Base-by-base conservation (phyloP, 305 asterid genomes). In the Plantago lanceolata region DNA sequence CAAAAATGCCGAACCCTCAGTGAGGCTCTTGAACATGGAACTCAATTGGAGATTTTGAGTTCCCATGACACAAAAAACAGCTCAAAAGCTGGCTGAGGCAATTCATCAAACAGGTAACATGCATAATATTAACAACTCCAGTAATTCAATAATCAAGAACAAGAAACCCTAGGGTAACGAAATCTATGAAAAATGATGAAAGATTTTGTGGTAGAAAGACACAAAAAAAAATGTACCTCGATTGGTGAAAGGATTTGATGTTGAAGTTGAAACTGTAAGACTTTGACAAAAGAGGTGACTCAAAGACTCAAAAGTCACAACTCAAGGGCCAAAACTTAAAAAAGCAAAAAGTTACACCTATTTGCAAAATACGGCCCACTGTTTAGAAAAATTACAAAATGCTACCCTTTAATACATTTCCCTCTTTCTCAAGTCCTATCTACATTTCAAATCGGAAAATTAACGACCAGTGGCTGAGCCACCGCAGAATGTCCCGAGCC, bases 1-100 rank as follows among this genome's bases (percentile, higher is more conserved):
- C 56, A 18, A 65, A 37, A 69, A 21, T 26, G 72, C 14, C 21
- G 77, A 63, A 28, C 65, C 44, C 63, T 78, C 66, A 59, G 69
- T 44, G 75, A 70, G 24, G 20, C 48, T 69, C 44, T 75, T 79
- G 78, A 68, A 68, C 37, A 63, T 61, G 60, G 85, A 59, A 66
- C 48, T 78, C 19, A 75, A 57, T 63, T 71, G 78, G 59, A 82
- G 64, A 63, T 67, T 69, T 66, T 66, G 85, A 68, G 80, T 64
- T 64, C 81, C 82, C 86, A 77, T 82, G 15, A 11, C 17, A 31
- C 48, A 57, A 31, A 29, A n/a, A 65, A 61, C 11, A 48, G 28
- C 40, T 29, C 20, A 26, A 56, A 35, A 56, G 15, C 18, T 56
- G 19, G 37, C 12, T 26, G 44, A 56, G 61, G 19, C 61, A 56